These are phyloP conservation scores for Ochromonadaceae sp. DNA, from an alignment of 352 stramenopile species.

Conservation along the genomic window DNA sequence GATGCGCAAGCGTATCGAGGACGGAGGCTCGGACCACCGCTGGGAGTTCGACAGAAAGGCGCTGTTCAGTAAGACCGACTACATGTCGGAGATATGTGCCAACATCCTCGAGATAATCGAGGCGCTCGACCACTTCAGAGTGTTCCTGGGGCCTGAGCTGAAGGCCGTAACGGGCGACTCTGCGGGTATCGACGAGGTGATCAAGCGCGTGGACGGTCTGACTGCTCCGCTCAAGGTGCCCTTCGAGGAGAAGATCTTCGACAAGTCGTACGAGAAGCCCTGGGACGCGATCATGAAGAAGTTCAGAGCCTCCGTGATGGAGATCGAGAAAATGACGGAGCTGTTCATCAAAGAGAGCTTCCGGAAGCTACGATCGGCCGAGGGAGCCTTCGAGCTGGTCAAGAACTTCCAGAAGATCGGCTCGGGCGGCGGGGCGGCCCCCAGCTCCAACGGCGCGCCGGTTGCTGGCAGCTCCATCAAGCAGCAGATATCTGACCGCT, in stretches of 20 bases:
- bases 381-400: conserved; percentile 85
- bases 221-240: conserved; percentile 30
- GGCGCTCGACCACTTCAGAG: conserved; percentile 80
- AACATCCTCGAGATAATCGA: conserved; percentile 74
- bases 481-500: conserved; percentile 89
- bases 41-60: conserved; percentile 88
- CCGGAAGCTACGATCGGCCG: conserved; percentile 76
- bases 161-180: conserved; percentile 83
- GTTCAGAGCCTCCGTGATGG: conserved; percentile 74
- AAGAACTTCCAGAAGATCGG: conserved; percentile 88
- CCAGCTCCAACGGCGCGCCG: background rate
- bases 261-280: conserved; percentile 70
- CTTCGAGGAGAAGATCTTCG: conserved; percentile 78
- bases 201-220: conserved; percentile 37
- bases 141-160: conserved; percentile 84
- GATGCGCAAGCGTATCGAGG: conserved; percentile 78
- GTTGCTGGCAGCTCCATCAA: conserved; percentile 73
- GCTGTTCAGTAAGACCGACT: conserved; percentile 82
- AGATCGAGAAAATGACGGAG: conserved; percentile 83
- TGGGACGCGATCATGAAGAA: conserved; percentile 83
- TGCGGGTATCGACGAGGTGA: conserved; percentile 80
- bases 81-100: conserved; percentile 85
- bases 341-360: conserved; percentile 88
- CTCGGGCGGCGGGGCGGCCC: background rate
- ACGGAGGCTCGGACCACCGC: conserved; percentile 73